Conservation (phyloP, 768 basidiomycete species). For the Mycena metata region DNA sequence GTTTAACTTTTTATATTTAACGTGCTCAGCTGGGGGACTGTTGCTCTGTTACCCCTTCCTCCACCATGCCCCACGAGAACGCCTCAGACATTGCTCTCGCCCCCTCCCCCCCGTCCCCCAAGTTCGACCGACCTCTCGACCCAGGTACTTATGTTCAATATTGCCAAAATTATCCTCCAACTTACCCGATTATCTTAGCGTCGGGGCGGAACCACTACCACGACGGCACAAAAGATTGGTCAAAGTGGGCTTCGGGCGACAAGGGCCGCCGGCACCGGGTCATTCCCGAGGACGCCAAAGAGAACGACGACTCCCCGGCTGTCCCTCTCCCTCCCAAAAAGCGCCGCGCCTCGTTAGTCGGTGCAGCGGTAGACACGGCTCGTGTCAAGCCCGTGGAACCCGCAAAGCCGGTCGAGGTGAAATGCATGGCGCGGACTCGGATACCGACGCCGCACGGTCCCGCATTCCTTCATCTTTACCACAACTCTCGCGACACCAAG, state of each 20-base stretch:
- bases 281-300: conserved; percentile 59
- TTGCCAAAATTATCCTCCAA: no score
- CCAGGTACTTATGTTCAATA: no score
- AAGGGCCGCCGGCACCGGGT: conserved; percentile 53
- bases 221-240: conserved; percentile 71
- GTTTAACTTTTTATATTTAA: no score
- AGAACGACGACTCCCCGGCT: conserved; percentile 60
- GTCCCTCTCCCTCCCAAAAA: conserved; percentile 57
- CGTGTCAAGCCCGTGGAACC: conserved; percentile 45
- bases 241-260: conserved; percentile 60
- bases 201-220: conserved; percentile 77
- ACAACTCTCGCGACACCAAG: conserved; percentile 91
- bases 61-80: conserved; percentile 36
- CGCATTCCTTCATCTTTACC: conserved; percentile 94
- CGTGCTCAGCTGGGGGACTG: background rate
- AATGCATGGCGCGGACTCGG: conserved; percentile 96
- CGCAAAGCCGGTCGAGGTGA: conserved; percentile 69
- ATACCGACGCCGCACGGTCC: conserved; percentile 97
- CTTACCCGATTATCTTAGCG: conserved; percentile 50
- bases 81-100: conserved; percentile 71
- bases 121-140: no score
- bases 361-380: conserved; percentile 38
- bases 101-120: conserved; percentile 57
- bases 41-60: conserved; percentile 18
- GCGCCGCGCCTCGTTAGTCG: conserved; percentile 52